phyloP scores from a whole-genome alignment of 1,139 yeast genomes.

The Kluyveromyces sp. region DNA sequence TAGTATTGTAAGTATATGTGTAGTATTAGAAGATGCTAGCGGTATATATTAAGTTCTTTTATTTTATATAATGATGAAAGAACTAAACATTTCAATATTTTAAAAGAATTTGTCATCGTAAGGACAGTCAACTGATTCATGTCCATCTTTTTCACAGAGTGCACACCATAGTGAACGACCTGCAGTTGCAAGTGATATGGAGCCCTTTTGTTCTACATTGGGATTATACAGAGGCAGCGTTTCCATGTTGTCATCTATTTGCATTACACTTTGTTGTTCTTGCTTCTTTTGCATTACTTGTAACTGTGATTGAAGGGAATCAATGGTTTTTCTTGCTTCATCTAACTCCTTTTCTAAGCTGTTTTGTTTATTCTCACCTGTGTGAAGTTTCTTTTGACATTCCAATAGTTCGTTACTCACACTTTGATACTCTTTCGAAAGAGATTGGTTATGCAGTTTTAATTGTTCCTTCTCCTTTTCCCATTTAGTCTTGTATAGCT shows the following conservation, averaged over 20 bases:
- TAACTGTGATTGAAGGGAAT: slow-evolving; percentile 8
- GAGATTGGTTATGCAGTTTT: slow-evolving; percentile 24
- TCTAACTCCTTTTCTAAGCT: slow-evolving; percentile 19
- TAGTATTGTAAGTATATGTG: too few relatives aligned
- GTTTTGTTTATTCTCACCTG: slow-evolving; percentile 12
- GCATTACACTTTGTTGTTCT: slow-evolving; percentile 6
- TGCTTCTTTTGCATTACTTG: slow-evolving; percentile 7
- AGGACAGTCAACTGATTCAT: slow-evolving; percentile 80
- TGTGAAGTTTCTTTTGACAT: slow-evolving; percentile 9
- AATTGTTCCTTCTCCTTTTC: slow-evolving; percentile 23
- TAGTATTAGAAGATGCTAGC: too few relatives aligned
- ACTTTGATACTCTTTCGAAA: slow-evolving; percentile 21
- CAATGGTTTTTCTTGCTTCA: slow-evolving; percentile 11
- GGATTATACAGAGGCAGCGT: slow-evolving; percentile 51
- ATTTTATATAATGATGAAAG: too few relatives aligned
- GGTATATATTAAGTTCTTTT: too few relatives aligned
- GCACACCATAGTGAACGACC: slow-evolving; percentile 87
- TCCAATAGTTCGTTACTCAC: slow-evolving; percentile 18
- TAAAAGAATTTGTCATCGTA: slow-evolving; percentile 4
- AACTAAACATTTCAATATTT: too few relatives aligned
- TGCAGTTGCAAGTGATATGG: slow-evolving; percentile 51
- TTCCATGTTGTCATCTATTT: slow-evolving; percentile 25
- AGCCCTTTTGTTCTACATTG: slow-evolving; percentile 22
- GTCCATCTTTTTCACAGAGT: slow-evolving; percentile 84
- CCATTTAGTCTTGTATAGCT: slow-evolving; percentile 18